These are phyloP conservation scores for Backusella australiensis DNA, from an alignment of 192 early-diverging fungal species.

Conservation along the genomic window DNA sequence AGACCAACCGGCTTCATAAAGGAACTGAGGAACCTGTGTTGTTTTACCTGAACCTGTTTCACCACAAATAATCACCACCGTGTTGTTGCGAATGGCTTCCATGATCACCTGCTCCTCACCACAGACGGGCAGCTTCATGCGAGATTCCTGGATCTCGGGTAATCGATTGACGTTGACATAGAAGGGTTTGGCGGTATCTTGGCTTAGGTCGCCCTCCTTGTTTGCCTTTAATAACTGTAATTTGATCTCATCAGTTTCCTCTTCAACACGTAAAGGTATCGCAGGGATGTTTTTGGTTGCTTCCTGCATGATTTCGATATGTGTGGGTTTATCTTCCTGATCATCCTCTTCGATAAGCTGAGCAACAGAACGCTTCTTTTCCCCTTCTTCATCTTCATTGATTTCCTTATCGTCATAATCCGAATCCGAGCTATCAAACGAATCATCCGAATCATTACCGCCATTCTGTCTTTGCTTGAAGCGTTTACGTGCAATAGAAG, in stretches of 20 bases:
- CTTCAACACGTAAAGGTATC: constrained; percentile 12
- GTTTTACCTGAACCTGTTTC: constrained; percentile 98
- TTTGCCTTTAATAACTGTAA: constrained; percentile 29
- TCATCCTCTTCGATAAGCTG: constrained; percentile 33
- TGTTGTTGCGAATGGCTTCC: constrained; percentile 89
- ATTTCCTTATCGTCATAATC: constrained; percentile 41
- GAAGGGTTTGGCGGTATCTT: constrained; percentile 45
- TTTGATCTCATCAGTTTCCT: constrained; percentile 38
- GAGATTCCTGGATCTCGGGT: constrained; percentile 69
- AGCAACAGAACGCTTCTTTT: constrained; percentile 35
- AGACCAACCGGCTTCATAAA: constrained; percentile 98
- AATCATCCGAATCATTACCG: constrained; percentile 45
- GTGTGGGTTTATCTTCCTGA: constrained; percentile 22
- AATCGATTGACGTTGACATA: constrained; percentile 75
- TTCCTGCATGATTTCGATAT: constrained; percentile 30
- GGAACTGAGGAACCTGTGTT: constrained; percentile 96
- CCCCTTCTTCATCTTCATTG: constrained; percentile 23
- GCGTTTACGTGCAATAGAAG: constrained; percentile 23
- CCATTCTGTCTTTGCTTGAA: constrained; percentile 26
- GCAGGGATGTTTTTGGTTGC: constrained; percentile 29
- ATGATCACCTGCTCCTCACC: constrained; percentile 97
- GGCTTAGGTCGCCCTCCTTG: constrained; percentile 32
- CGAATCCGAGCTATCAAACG: constrained; percentile 76
- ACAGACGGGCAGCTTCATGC: constrained; percentile 85
- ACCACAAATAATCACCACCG: constrained; percentile 91